Percentiles rank a stretch among this genome's conserved stretches.
phyloP scores from a whole-genome alignment of 2,329 filamentous ascomycete genomes.

The Grosmannia huntii region DNA sequence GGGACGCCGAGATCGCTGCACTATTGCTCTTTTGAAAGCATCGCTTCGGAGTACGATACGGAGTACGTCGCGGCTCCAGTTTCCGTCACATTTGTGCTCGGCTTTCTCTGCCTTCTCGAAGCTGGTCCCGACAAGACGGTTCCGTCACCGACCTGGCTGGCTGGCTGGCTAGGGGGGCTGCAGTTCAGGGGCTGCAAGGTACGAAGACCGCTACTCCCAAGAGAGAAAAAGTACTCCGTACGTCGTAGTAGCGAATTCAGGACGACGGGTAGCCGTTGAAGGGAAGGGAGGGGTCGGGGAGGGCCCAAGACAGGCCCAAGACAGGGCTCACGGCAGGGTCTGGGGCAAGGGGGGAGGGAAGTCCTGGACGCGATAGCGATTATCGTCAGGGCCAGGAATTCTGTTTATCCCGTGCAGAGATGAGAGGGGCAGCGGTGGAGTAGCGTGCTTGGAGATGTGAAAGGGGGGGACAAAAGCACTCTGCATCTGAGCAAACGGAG shows the following conservation, averaged over 20 bases:
- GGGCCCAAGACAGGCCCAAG: not conserved
- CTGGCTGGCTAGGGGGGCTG: not conserved
- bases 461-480: not conserved
- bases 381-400: not conserved
- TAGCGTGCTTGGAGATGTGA: not conserved
- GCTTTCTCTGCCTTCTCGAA: not conserved
- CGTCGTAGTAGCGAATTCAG: not conserved
- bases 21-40: not conserved
- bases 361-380: not conserved
- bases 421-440: conserved; percentile 3
- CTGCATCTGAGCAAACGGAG: not conserved
- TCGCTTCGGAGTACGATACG: no score
- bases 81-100: not conserved
- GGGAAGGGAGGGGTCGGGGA: not conserved
- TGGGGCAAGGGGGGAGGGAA: not conserved
- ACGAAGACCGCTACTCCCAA: not conserved
- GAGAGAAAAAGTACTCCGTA: not conserved
- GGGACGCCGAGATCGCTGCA: not conserved
- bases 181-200: not conserved
- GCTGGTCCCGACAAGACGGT: not conserved
- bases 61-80: not conserved
- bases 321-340: not conserved
- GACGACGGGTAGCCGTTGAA: not conserved
- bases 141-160: not conserved
- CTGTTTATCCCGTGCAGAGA: not conserved